Evolutionary conservation across 768 basidiomycete species (phyloP).

Genomic region (Lactarius deliciosus): DNA sequence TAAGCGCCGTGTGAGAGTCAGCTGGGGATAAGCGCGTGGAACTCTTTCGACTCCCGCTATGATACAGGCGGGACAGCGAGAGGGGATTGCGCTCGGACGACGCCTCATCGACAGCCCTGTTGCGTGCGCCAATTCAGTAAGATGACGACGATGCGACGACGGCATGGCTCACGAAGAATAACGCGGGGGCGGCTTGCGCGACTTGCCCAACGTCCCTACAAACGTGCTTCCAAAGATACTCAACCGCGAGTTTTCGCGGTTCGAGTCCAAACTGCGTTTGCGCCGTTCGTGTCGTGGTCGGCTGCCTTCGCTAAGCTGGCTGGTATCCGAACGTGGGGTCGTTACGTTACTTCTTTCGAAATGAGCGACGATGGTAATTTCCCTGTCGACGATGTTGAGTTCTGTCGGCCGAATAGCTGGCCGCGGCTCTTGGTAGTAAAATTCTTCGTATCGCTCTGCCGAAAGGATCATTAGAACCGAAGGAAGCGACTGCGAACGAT

Average conservation of each 20-base stretch:
- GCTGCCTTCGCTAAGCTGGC: neutral
- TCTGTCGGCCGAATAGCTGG: slow-evolving; percentile 63
- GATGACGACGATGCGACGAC: neutral
- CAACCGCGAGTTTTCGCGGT: slow-evolving; percentile 49
- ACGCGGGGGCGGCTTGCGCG: slow-evolving; percentile 79
- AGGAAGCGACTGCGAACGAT: neutral
- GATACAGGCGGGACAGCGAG: slow-evolving; percentile 39
- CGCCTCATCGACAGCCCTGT: slow-evolving; percentile 37
- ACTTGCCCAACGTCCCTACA: slow-evolving; percentile 57
- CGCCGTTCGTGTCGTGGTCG: slow-evolving; percentile 35
- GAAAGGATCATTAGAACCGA: neutral
- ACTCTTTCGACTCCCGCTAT: slow-evolving; percentile 40
- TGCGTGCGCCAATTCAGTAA: slow-evolving; percentile 7
- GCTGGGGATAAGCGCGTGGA: slow-evolving; percentile 46
- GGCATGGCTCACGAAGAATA: slow-evolving; percentile 56
- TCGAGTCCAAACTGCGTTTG: slow-evolving; percentile 52
- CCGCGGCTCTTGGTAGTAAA: slow-evolving; percentile 42
- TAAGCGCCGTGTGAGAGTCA: slow-evolving; percentile 34
- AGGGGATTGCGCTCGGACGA: slow-evolving; percentile 41
- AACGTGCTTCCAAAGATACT: slow-evolving; percentile 81
- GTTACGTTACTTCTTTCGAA: slow-evolving; percentile 31
- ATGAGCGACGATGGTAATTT: slow-evolving; percentile 34
- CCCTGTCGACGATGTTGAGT: slow-evolving; percentile 38
- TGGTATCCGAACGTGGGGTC: slow-evolving; percentile 30
- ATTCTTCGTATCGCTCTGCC: slow-evolving; percentile 51